Conservation (phyloP, 2,329 filamentous ascomycete species). For the Cladorrhinum sp. region DNA sequence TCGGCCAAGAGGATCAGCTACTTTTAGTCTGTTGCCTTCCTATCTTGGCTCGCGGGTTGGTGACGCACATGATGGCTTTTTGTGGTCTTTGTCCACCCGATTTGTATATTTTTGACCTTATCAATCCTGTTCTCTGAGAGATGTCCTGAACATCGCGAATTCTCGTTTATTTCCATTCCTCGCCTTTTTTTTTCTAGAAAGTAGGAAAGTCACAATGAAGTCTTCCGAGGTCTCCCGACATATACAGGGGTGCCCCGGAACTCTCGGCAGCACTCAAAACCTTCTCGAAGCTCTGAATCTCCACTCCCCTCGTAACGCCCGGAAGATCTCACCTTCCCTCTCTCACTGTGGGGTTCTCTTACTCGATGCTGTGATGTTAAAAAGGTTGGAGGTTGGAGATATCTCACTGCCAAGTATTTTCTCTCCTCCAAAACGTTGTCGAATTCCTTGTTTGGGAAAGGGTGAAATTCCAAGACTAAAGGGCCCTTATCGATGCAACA, state of each 20-base stretch:
- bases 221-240: background rate
- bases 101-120: background rate
- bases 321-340: background rate
- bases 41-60: slow-evolving; percentile 14
- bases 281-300: background rate
- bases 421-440: background rate
- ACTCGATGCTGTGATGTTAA: background rate
- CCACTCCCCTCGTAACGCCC: background rate
- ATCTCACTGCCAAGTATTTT: background rate
- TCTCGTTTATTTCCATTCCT: background rate
- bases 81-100: background rate
- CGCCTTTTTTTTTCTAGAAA: background rate
- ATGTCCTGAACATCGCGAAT: background rate
- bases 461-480: background rate
- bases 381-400: background rate
- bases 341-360: background rate
- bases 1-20: slow-evolving; percentile 18
- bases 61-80: slow-evolving; percentile 6
- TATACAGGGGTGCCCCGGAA: background rate
- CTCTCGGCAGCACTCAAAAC: background rate
- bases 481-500: background rate
- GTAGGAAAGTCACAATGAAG: background rate
- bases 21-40: slow-evolving; percentile 11
- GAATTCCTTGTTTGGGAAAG: background rate
- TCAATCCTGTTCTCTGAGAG: background rate